Conservation (phyloP, 495 filamentous ascomycete species). For the Aspergillus haitiensis region DNA sequence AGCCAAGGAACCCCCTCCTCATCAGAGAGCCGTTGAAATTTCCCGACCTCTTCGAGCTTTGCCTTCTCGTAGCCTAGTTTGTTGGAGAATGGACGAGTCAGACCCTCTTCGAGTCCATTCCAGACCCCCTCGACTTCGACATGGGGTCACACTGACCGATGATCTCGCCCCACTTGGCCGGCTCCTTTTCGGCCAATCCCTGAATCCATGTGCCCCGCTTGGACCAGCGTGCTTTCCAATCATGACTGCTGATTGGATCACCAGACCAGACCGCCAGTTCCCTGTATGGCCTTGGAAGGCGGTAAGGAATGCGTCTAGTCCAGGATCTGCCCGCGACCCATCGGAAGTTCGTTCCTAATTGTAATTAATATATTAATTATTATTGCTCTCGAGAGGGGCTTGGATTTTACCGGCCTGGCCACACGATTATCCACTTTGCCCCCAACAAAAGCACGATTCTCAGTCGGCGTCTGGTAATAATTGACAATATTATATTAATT, state of each 20-base stretch:
- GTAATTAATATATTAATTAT: background rate
- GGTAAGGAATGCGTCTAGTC: background rate
- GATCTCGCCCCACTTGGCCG: background rate
- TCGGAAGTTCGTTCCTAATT: background rate
- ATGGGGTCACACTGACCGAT: conserved; percentile 5
- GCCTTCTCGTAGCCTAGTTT: no score
- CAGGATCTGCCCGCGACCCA: background rate
- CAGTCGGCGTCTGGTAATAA: no score
- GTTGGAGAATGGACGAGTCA: no score
- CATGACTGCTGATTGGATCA: conserved; percentile 1
- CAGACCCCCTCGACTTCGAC: background rate
- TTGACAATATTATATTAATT: no score
- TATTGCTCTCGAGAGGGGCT: no score
- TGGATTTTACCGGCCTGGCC: no score
- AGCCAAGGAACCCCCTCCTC: no score
- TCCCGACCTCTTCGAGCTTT: no score
- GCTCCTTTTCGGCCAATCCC: conserved; percentile 1
- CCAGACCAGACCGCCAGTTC: conserved; percentile 13
- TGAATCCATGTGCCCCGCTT: conserved; percentile 1
- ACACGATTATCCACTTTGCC: no score
- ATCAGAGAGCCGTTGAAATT: no score
- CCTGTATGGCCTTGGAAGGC: background rate
- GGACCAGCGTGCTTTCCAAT: background rate
- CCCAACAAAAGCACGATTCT: no score
- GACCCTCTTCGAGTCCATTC: background rate